phyloP scores from a whole-genome alignment of 345 rosid species.

The Hypericum androsaemum region DNA sequence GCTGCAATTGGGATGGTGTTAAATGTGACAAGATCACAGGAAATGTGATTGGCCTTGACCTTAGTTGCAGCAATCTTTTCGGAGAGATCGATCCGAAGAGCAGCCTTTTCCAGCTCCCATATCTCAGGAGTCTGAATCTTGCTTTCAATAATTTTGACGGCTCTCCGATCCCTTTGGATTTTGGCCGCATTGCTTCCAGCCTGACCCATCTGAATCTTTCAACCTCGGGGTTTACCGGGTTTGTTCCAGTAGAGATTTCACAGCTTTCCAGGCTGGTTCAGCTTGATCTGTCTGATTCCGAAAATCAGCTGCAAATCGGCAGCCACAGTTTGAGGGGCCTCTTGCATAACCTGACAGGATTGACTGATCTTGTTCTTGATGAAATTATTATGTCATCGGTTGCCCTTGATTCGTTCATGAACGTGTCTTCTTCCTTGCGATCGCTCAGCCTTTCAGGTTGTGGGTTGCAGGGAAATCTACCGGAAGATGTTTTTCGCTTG shows the following conservation, averaged over 20 bases:
- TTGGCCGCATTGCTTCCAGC: neutral
- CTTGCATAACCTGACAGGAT: neutral
- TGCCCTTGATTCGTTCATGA: neutral
- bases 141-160: slow-evolving; percentile 16
- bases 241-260: slow-evolving; percentile 4
- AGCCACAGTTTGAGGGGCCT: too few relatives aligned
- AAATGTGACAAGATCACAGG: slow-evolving; percentile 13
- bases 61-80: neutral
- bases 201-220: slow-evolving; percentile 14
- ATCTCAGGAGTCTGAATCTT: slow-evolving; percentile 20
- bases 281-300: slow-evolving; percentile 14
- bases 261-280: slow-evolving; percentile 7
- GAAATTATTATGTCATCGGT: neutral
- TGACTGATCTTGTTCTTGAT: neutral
- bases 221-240: neutral
- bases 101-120: slow-evolving; percentile 15
- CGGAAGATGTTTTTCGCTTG: neutral
- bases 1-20: slow-evolving; percentile 28
- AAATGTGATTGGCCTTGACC: slow-evolving; percentile 18
- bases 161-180: slow-evolving; percentile 5
- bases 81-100: slow-evolving; percentile 11
- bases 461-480: slow-evolving; percentile 1
- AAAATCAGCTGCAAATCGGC: too few relatives aligned
- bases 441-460: neutral
- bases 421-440: slow-evolving; percentile 8